Evolutionary conservation across 495 filamentous ascomycete species (phyloP).

Genomic region (Thozetella sp.): DNA sequence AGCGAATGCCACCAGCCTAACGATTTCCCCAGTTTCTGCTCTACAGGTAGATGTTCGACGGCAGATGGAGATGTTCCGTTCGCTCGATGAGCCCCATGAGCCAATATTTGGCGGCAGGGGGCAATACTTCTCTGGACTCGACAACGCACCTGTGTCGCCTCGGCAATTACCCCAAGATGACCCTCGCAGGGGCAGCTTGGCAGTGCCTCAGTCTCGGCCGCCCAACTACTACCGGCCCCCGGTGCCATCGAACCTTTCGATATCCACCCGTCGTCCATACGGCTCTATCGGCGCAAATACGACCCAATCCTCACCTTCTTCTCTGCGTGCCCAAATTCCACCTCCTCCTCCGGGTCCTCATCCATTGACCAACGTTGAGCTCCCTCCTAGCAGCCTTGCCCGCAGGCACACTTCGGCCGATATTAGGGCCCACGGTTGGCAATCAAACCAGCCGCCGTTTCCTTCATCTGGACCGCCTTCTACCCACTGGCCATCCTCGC

Average conservation of each 20-base stretch:
- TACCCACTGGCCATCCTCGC: constrained; percentile 84
- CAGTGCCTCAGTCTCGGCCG: constrained; percentile 45
- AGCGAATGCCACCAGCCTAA: constrained; percentile 22
- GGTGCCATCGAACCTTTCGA: constrained; percentile 74
- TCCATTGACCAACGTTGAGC: constrained; percentile 73
- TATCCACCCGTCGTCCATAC: constrained; percentile 74
- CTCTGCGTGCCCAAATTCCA: constrained; percentile 69
- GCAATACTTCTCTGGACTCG: constrained; percentile 75
- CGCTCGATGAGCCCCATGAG: constrained; percentile 75
- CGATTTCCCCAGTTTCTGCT: constrained; percentile 58
- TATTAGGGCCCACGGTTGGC: constrained; percentile 90
- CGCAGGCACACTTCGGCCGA: constrained; percentile 95
- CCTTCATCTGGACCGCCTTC: constrained; percentile 69
- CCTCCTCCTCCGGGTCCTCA: constrained; percentile 71
- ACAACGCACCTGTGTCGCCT: constrained; percentile 86
- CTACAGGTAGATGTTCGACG: constrained; percentile 86
- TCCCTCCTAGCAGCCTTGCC: constrained; percentile 74
- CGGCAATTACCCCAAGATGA: constrained; percentile 89
- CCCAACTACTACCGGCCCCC: constrained; percentile 70
- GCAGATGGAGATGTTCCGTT: constrained; percentile 72
- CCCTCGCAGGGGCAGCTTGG: constrained; percentile 64
- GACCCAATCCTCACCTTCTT: constrained; percentile 71
- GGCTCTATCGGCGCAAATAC: constrained; percentile 71
- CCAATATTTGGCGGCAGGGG: constrained; percentile 73
- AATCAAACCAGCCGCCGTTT: constrained; percentile 72